Conservation (phyloP, 2,329 filamentous ascomycete species). For the Aspergillus sp. region DNA sequence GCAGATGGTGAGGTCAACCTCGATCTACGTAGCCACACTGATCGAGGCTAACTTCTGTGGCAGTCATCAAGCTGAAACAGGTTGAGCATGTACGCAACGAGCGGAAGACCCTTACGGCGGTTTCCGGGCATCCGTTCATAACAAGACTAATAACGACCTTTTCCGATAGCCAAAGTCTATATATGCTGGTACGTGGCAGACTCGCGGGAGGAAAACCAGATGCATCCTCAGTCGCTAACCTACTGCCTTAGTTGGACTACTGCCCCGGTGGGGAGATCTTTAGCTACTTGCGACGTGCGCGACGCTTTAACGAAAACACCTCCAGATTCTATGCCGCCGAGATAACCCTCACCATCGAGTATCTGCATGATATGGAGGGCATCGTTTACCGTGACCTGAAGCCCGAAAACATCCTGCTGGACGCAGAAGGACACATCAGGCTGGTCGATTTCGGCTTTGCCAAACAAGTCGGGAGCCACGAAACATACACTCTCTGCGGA, state of each 20-base stretch:
- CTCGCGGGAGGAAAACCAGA: neutral
- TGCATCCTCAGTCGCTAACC: neutral
- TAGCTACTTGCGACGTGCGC: conserved; percentile 60
- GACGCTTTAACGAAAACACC: conserved; percentile 61
- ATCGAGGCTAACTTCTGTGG: neutral
- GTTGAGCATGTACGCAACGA: conserved; percentile 68
- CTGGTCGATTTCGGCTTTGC: conserved; percentile 68
- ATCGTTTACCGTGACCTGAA: conserved; percentile 66
- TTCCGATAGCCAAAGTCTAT: conserved; percentile 59
- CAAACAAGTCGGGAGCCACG: conserved; percentile 56
- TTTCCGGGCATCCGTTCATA: conserved; percentile 64
- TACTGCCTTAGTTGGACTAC: conserved; percentile 55
- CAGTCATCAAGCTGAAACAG: conserved; percentile 61
- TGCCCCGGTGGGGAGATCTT: conserved; percentile 67
- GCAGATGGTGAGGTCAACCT: conserved; percentile 40
- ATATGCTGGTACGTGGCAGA: conserved; percentile 45
- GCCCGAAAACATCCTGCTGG: conserved; percentile 65
- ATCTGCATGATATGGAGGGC: conserved; percentile 61
- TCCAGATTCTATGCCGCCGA: conserved; percentile 66
- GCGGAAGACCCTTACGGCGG: conserved; percentile 60
- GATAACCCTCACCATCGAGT: conserved; percentile 64
- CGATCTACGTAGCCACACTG: neutral
- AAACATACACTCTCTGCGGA: conserved; percentile 66
- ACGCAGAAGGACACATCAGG: conserved; percentile 63
- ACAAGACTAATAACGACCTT: conserved; percentile 64